Evolutionary conservation across 257 asterid genomes (phyloP).

Genomic region (Przewalskia tangutica): DNA sequence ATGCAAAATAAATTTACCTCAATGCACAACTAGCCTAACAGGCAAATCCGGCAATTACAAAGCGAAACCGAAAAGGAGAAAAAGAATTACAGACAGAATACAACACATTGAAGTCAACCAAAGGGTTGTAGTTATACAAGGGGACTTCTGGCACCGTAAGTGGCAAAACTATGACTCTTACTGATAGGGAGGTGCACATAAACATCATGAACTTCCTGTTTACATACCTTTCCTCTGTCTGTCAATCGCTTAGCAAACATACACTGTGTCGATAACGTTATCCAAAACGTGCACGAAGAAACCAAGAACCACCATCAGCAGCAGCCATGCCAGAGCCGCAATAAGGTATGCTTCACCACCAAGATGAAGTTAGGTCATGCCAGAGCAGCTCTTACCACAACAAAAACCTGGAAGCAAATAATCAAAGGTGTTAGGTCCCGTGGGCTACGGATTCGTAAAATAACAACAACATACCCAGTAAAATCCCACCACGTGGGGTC

Average conservation of each 20-base stretch:
- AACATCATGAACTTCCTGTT: slow-evolving; percentile 84
- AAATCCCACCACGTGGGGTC: too few species aligned
- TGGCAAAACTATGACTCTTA: slow-evolving; percentile 65
- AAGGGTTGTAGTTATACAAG: slow-evolving; percentile 28
- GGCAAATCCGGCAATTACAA: slow-evolving; percentile 11
- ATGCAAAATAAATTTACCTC: slow-evolving; percentile 20
- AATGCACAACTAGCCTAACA: slow-evolving; percentile 22
- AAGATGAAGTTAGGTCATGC: too few species aligned
- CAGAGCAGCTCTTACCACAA: slow-evolving; percentile 39
- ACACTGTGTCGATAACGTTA: slow-evolving; percentile 68
- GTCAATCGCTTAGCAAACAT: slow-evolving; percentile 87
- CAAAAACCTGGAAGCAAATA: slow-evolving; percentile 48
- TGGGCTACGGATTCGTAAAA: too few species aligned
- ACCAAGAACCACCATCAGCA: slow-evolving; percentile 58
- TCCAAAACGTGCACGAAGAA: slow-evolving; percentile 74
- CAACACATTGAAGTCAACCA: slow-evolving; percentile 15
- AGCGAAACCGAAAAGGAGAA: slow-evolving; percentile 13
- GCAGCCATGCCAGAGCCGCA: slow-evolving; percentile 64
- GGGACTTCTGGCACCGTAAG: slow-evolving; percentile 49
- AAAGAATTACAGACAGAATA: slow-evolving; percentile 28
- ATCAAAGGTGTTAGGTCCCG: neutral
- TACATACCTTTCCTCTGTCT: slow-evolving; percentile 79
- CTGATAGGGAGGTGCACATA: slow-evolving; percentile 88
- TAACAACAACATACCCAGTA: too few species aligned
- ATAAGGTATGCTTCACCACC: slow-evolving; percentile 66